A percentile compares a stretch with the other conserved stretches of the same genome.
These are phyloP conservation scores for Gonapodya sp. DNA, from an alignment of 192 early-diverging fungal genomes.

Conservation along the genomic window DNA sequence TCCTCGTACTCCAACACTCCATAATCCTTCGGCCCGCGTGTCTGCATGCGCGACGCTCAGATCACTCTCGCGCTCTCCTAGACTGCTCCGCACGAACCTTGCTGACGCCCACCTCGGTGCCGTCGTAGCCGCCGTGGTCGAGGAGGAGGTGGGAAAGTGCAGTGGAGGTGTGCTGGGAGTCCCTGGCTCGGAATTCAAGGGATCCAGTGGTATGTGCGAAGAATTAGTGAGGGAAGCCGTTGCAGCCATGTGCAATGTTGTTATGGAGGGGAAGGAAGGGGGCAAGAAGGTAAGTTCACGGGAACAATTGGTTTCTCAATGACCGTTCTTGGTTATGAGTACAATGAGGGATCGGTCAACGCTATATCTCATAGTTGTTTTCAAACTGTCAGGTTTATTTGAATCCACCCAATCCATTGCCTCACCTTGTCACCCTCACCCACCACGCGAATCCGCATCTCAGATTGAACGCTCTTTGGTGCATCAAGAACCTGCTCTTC, in stretches of 20 bases:
- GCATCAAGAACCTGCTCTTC: conserved; percentile 69
- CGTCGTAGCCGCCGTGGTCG: conserved; percentile 42
- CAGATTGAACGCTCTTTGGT: conserved; percentile 68
- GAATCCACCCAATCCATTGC: background rate
- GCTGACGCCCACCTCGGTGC: conserved; percentile 64
- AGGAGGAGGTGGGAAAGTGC: background rate
- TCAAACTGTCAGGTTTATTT: background rate
- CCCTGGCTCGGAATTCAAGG: background rate
- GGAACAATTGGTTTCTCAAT: background rate
- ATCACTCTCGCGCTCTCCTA: conserved; percentile 65
- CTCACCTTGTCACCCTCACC: background rate
- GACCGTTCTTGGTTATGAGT: too few species aligned
- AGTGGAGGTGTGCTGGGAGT: too few species aligned
- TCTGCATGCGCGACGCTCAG: conserved; percentile 74
- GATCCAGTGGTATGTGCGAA: conserved; percentile 6
- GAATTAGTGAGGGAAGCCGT: conserved; percentile 30
- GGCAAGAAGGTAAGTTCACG: background rate
- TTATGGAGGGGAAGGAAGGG: conserved; percentile 38
- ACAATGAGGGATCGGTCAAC: too few species aligned
- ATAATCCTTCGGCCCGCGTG: conserved; percentile 31
- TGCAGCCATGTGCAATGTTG: conserved; percentile 75
- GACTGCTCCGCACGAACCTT: conserved; percentile 62
- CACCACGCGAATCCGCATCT: conserved; percentile 19
- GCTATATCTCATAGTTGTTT: background rate
- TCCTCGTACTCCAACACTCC: background rate